These are phyloP conservation scores for Syzygium oleosum DNA, from an alignment of 345 rosid genomes.

Conservation along the genomic window DNA sequence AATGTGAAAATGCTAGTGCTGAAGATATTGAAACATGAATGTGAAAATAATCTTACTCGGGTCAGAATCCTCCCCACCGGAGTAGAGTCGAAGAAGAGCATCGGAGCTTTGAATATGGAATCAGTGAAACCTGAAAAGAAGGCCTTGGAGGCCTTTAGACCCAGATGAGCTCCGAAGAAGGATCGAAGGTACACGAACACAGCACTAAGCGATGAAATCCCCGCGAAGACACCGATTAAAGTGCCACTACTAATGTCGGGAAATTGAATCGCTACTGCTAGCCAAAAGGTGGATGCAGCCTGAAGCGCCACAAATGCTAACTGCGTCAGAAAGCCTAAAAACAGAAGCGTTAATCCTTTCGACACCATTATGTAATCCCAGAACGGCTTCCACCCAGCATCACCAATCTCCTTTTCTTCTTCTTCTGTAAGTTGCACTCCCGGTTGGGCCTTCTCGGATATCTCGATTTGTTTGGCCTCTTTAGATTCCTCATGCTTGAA, in stretches of 20 bases:
- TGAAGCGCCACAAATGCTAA: conserved; percentile 42
- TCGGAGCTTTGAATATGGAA: conserved; percentile 60
- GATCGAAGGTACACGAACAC: conserved; percentile 39
- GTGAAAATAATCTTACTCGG: conserved; percentile 33
- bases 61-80: conserved; percentile 71
- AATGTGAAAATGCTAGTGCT: neutral
- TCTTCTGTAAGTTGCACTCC: conserved; percentile 60
- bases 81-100: conserved; percentile 78
- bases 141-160: conserved; percentile 58
- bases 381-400: conserved; percentile 57
- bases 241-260: conserved; percentile 27
- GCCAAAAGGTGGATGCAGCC: conserved; percentile 69
- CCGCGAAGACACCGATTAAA: conserved; percentile 51
- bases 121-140: conserved; percentile 58
- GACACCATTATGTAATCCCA: conserved; percentile 55
- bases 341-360: conserved; percentile 27
- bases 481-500: conserved; percentile 5
- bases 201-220: conserved; percentile 41
- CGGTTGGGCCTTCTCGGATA: conserved; percentile 9
- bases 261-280: conserved; percentile 50
- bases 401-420: conserved; percentile 53
- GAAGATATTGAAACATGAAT: neutral
- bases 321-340: conserved; percentile 21
- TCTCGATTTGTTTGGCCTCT: conserved; percentile 17
- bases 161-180: conserved; percentile 31